These are phyloP conservation scores for Naematelia aurantialba DNA, from an alignment of 768 basidiomycete genomes.

Conservation along the genomic window DNA sequence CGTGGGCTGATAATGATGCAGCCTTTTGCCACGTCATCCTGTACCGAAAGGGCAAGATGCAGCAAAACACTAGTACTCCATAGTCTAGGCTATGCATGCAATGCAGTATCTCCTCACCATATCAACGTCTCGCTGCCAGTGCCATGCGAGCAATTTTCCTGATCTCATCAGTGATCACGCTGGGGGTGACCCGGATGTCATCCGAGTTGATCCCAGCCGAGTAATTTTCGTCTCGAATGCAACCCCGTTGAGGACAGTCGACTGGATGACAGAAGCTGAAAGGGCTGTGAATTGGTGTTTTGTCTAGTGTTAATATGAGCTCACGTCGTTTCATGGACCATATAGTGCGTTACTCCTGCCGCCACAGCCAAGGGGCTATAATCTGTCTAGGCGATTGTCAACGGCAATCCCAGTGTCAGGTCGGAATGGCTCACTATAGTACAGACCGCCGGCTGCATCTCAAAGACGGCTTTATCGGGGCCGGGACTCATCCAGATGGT, in stretches of 20 bases:
- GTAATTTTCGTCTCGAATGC: slow-evolving; percentile 2
- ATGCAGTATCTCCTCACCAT: too few species aligned
- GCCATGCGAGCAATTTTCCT: slow-evolving; percentile 4
- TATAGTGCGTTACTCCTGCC: slow-evolving; percentile 24
- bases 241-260: slow-evolving; percentile 22
- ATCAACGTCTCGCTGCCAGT: neutral
- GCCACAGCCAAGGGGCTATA: slow-evolving; percentile 28
- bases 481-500: slow-evolving; percentile 38
- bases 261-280: slow-evolving; percentile 23
- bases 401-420: neutral
- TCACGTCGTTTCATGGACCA: slow-evolving; percentile 20
- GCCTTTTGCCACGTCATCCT: neutral
- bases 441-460: slow-evolving; percentile 23
- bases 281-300: neutral
- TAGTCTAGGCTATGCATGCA: too few species aligned
- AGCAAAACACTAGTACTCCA: too few species aligned
- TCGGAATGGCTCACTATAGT: slow-evolving; percentile 17
- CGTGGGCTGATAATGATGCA: neutral
- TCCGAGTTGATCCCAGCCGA: slow-evolving; percentile 19
- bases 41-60: too few species aligned
- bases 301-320: neutral
- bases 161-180: slow-evolving; percentile 25
- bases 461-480: slow-evolving; percentile 11
- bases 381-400: slow-evolving; percentile 16
- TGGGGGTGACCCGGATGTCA: slow-evolving; percentile 16